Evolutionary conservation across 768 basidiomycete genomes (phyloP), one percentile per base, ranked within the genome.

Genomic region (Rhizopogon salebrosus): DNA sequence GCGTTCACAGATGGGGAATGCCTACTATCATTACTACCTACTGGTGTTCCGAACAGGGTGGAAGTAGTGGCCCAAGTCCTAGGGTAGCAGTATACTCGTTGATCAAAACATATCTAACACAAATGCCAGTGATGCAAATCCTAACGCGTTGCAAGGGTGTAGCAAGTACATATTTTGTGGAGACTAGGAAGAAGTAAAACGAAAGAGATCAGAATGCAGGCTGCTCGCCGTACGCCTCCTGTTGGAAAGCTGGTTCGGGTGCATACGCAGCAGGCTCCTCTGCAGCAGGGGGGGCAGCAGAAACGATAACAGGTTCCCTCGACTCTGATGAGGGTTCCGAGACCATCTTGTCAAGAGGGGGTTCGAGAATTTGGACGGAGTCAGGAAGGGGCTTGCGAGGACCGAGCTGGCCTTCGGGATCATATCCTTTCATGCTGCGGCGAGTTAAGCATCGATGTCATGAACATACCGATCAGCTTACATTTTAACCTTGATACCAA

Each of bases 401-500:
- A 41, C 97, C 97, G 41, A 78, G 73, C 55, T 82, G 80, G 56
- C 97, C 97, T 67, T 94, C 89, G 36, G 94, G 92, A 71, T 99
- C 97, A 70, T 78, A 87, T 48, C 87, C 91, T 75, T 95, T 95
- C 97, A 99, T 99, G 74, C 94, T 95, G 62, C 57, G 23, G 38
- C 22, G 40, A 10, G 22, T 57, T 64, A 41, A 70, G 55, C 35
- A 26, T n/a, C 41, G 3, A 26, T 11, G 48, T 41, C 24, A 20
- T 23, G 34, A 53, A 45, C 10, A 29, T 16, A 22, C 36, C 11
- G 37, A 23, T 46, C 10, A 18, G 68, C 84, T 57, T 66, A 95
- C 94, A 98, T 99, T 78, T 98, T 99, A 67, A 99, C 97, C 75
- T 99, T 99, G 83, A 99, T 98, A 67, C 97, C 97, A 57, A 99